phyloP scores from a whole-genome alignment of 768 basidiomycete species.

The Coprinopsis marcescibilis region DNA sequence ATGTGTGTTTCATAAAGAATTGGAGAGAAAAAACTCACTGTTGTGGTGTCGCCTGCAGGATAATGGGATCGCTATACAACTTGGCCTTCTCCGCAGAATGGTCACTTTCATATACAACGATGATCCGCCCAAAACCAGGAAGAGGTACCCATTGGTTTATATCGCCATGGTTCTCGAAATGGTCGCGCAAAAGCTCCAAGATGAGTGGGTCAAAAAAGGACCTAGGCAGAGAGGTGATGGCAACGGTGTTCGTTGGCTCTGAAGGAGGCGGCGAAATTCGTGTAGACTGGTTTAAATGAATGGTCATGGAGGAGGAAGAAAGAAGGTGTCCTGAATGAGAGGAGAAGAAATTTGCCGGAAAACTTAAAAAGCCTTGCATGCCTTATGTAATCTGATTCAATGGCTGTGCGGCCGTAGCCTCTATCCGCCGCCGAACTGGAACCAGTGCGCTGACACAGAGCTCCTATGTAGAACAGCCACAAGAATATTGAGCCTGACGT shows the following conservation, averaged over 20 bases:
- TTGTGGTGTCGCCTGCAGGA: conserved; percentile 45
- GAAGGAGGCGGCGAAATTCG: conserved; percentile 18
- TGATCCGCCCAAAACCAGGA: conserved; percentile 71
- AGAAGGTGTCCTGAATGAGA: background rate
- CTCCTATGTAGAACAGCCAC: too few species aligned
- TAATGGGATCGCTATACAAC: conserved; percentile 54
- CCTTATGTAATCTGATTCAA: background rate
- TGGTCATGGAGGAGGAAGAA: conserved; percentile 6
- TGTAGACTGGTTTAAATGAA: conserved; percentile 14
- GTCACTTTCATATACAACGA: conserved; percentile 69
- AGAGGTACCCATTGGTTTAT: conserved; percentile 92
- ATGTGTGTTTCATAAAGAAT: conserved; percentile 9
- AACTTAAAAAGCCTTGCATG: background rate
- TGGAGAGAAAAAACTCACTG: conserved; percentile 35
- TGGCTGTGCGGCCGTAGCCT: too few species aligned
- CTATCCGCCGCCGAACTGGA: too few species aligned
- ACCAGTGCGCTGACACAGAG: too few species aligned
- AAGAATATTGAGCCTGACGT: too few species aligned
- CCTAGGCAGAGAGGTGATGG: conserved; percentile 72
- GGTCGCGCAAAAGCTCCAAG: conserved; percentile 56
- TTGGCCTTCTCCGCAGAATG: conserved; percentile 67
- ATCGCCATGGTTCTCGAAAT: conserved; percentile 73
- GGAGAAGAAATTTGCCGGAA: background rate
- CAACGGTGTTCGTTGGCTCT: conserved; percentile 70
- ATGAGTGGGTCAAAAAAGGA: conserved; percentile 72